phyloP scores from a whole-genome alignment of 805 yeast species.

The Zygotorulaspora danielsina region DNA sequence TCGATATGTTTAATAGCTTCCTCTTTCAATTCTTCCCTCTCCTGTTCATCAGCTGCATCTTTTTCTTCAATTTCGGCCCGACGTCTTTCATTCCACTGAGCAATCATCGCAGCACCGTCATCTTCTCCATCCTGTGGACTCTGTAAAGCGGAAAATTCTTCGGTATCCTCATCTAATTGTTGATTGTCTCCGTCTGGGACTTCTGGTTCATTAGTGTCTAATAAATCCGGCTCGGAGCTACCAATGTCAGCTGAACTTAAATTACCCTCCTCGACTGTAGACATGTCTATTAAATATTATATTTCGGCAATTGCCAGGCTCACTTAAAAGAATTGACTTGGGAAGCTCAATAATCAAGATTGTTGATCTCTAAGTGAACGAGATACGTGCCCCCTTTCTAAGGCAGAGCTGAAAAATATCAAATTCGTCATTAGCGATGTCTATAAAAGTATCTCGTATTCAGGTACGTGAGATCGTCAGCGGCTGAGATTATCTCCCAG shows the following conservation, averaged over 20 bases:
- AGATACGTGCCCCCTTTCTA: constrained; percentile 7
- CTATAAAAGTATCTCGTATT: background rate
- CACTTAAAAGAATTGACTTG: no score
- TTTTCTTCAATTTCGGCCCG: constrained; percentile 73
- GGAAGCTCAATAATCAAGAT: no score
- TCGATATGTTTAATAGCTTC: constrained; percentile 82
- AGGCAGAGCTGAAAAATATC: background rate
- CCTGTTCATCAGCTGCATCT: constrained; percentile 64
- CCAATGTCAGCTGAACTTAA: constrained; percentile 3
- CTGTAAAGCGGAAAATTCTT: constrained; percentile 37
- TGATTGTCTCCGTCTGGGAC: constrained; percentile 36
- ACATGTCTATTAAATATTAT: constrained; percentile 5
- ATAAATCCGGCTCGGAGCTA: constrained; percentile 33
- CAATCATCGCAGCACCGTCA: constrained; percentile 5
- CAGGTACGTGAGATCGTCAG: no score
- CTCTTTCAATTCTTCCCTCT: constrained; percentile 60
- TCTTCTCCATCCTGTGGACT: constrained; percentile 11
- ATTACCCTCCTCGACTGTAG: constrained; percentile 10
- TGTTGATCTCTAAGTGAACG: background rate
- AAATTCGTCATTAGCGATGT: constrained; percentile 4
- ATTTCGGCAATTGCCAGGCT: no score
- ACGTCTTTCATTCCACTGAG: constrained; percentile 74
- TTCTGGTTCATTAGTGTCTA: constrained; percentile 24
- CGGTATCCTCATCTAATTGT: constrained; percentile 33
- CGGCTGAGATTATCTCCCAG: background rate